Base-by-base conservation (phyloP, 352 stramenopile species). In the Hyaloperonospora arabidopsidis region DNA sequence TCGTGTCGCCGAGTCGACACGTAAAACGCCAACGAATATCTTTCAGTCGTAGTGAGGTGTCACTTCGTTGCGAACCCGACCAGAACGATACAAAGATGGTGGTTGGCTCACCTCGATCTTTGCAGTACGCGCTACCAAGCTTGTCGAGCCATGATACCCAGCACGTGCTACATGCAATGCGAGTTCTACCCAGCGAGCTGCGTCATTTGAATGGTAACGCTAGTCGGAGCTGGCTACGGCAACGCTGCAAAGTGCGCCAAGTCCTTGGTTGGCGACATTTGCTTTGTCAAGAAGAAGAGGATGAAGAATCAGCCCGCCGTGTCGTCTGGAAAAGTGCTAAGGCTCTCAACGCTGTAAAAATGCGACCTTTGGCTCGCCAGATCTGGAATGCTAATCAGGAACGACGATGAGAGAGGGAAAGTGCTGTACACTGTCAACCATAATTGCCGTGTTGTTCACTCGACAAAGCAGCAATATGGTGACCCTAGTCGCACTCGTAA, bases 301-400 rank as follows among this genome's bases (percentile, higher is more conserved):
- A 53, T 39, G 54, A 50, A 19, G 35, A 60, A 28, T 3, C 34
- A 36, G 51, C 59, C 19, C 61, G 25, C 4, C 67, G 56, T 7
- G 52, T 79, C 12, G 59, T 79, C 25, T 79, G 70, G 67, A 76
- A 76, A 45, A 71, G 64, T 22, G 62, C 61, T 22, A 79, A 79
- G 57, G 61, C 55, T 6, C 45, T 79, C 5, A 65, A 79, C 4
- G 48, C 58, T 6, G 59, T 63, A 45, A 45, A 38, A 23, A 73
- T 75, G 61, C 62, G 55, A 40, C 53, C 58, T 2, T 51, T 79
- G 14, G 70, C 70, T 43, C 48, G 51, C n/a, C 60, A 70, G 21
- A 66, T 79, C 19, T 79, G 70, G 70, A 45, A 39, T n/a, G 44
- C 57, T 1, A 66, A 40, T 34, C 49, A 44, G 32, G 43, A 25